phyloP scores from a whole-genome alignment of 108 stramenopile species.

The Ochromonas danica region DNA sequence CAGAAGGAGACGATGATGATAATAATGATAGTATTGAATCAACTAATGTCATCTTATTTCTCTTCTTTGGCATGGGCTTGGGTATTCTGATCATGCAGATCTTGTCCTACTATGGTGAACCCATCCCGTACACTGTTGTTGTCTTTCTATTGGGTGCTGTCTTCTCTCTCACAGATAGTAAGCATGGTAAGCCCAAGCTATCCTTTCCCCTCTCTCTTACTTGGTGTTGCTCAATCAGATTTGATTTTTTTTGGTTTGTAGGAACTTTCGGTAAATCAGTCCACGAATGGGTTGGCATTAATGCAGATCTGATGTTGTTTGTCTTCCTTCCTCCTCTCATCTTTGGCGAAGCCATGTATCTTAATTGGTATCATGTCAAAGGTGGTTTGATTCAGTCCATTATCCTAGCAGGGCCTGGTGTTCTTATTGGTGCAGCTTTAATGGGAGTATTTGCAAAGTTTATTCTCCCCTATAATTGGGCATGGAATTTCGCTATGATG shows the following conservation, averaged over 20 bases:
- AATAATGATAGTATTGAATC: background rate
- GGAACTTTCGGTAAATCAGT: constrained; percentile 25
- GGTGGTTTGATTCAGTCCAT: background rate
- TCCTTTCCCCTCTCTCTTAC: no score
- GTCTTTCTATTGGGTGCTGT: constrained; percentile 6
- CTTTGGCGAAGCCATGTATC: constrained; percentile 52
- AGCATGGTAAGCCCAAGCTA: background rate
- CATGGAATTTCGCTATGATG: constrained; percentile 59
- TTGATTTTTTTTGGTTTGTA: background rate
- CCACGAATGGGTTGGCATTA: constrained; percentile 42
- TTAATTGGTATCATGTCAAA: constrained; percentile 33
- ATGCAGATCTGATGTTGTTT: constrained; percentile 53
- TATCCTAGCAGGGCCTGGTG: constrained; percentile 40
- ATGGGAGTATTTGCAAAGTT: constrained; percentile 46
- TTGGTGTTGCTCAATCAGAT: no score
- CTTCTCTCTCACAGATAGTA: background rate
- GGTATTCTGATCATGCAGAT: background rate
- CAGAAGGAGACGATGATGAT: no score
- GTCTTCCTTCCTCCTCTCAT: constrained; percentile 69
- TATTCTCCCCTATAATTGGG: constrained; percentile 51
- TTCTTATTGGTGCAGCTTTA: constrained; percentile 26
- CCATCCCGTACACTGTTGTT: constrained; percentile 12
- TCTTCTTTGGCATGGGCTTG: constrained; percentile 1
- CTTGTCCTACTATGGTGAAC: background rate
- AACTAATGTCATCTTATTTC: constrained; percentile 5